Base-by-base conservation (phyloP, 805 yeast species). In the Starmera caribaea region DNA sequence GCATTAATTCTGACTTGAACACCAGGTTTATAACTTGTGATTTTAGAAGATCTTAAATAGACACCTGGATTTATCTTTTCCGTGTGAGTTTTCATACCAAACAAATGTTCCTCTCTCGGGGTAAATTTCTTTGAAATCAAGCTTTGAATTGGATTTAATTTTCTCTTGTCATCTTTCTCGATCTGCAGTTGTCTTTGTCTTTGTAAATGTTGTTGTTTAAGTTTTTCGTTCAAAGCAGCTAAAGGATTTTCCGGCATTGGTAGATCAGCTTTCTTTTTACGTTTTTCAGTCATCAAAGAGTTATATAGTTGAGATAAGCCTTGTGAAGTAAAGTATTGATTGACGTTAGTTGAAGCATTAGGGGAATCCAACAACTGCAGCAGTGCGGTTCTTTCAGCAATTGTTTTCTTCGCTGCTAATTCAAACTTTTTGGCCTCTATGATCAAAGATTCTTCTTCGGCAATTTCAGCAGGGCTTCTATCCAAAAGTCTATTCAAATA, bases 371-470 rank as follows among this genome's bases (percentile, higher is more conserved):
- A 66, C 26, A 89, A 64, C 17, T 83, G 77, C 35, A 92, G 63
- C 30, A 92, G 59, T 37, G 83, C 79, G 3, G 86, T 80, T 47
- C 98, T 71, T 57, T 92, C 98, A 36, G 70, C 64, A 39, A 88
- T 69, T 69, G 90, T 83, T 58, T 85, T 83, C 64, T 87, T 89
- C 0, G 97, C 95, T 2, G 95, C 85, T 41, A 87, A 74, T 55
- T 92, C 97, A 45, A 92, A 85, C 47, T 90, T 79, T 37, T 95
- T 74, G 3, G 97, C 94, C 57, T 92, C 98, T 27, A 90, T 79
- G 10, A 92, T 85, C 37, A 92, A 66, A 0, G 95, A 87, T 58
- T 92, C 97, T 56, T 92, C 99, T 63, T 92, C 98, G 0, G 97
- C 97, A 35, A 92, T 85, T 57, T 92, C 98, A 0, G 97, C 95